These are phyloP conservation scores for Kingdonia uniflora DNA, from an alignment of 164 flowering plant species.

Conservation along the genomic window DNA sequence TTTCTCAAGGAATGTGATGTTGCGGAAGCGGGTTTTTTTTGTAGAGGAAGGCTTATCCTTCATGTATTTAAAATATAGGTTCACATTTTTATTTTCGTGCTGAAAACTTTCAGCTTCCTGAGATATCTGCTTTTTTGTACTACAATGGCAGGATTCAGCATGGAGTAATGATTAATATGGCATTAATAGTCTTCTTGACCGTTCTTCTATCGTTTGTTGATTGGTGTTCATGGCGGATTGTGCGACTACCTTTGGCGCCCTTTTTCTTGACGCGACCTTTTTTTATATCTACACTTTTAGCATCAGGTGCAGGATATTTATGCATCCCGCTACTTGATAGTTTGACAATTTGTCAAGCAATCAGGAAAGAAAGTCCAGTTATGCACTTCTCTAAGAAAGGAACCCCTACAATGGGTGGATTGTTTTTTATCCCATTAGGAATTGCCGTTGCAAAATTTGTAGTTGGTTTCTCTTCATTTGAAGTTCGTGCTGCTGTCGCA, in stretches of 20 bases:
- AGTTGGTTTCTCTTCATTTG: slow-evolving; percentile 56
- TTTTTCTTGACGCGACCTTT: slow-evolving; percentile 69
- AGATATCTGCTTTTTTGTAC: neutral
- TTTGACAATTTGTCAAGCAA: slow-evolving; percentile 38
- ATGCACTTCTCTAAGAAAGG: slow-evolving; percentile 36
- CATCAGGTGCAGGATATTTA: slow-evolving; percentile 49
- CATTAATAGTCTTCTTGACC: slow-evolving; percentile 44
- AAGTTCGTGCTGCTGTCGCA: slow-evolving; percentile 53
- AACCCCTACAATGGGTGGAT: slow-evolving; percentile 87
- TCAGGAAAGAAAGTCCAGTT: slow-evolving; percentile 40
- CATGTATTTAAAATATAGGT: no score
- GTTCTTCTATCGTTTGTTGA: slow-evolving; percentile 55
- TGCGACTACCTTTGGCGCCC: slow-evolving; percentile 68
- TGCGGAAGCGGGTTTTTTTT: no score
- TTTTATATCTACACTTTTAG: slow-evolving; percentile 40
- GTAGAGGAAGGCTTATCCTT: no score
- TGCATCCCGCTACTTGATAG: slow-evolving; percentile 56
- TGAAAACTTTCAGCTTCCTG: neutral
- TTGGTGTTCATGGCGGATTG: slow-evolving; percentile 81
- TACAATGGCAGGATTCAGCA: slow-evolving; percentile 46
- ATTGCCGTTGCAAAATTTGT: slow-evolving; percentile 44
- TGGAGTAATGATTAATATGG: slow-evolving; percentile 50
- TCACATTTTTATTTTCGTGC: neutral
- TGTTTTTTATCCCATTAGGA: slow-evolving; percentile 79
- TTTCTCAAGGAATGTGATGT: no score